Base-by-base conservation (phyloP, 352 stramenopile species). In the Globisporangium mamillatum region DNA sequence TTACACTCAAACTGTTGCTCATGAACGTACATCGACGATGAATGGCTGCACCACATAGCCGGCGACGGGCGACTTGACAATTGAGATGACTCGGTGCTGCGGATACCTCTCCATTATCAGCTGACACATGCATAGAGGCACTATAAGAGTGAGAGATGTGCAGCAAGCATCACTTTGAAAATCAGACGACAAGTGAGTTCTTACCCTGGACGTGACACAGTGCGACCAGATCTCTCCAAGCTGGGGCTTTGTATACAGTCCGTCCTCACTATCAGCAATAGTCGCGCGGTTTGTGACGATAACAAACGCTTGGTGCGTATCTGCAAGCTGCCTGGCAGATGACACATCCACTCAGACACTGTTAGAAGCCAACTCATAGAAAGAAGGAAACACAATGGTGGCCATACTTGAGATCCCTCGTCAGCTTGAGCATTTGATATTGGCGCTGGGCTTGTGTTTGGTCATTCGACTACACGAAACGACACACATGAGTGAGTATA, bases 161-260 rank as follows among this genome's bases (percentile, higher is more conserved):
- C 7, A 69, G 6, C 66, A 68, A 60, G 60, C 22, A 32, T 4
- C 6, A 18, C 12, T 22, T 1, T 32, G 3, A 53, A 60, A 48
- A 52, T 52, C n/a, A 25, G 72, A 60, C 14, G 5, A 16, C 55
- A 29, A 20, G 18, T 16, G 34, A 27, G 38, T 8, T 50, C 64
- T 27, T 48, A 89, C 84, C 50, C 84, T 78, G 41, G 77, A 85
- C 3, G 81, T 92, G 59, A 92, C 79, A 34, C 81, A 92, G 48
- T 91, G 82, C 6, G 82, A 74, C 87, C 87, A 94, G 18, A 55
- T 83, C 27, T 92, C 83, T 38, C 83, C 83, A 41, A 94, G 76
- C 18, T 77, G 62, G 18, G 87, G 80, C 22, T 82, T 85, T 22
- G 87, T 92, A 64, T 82, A 93, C 18, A 87, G 61, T n/a, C 67